A percentile compares a stretch with the other conserved stretches of the same genome.
These are phyloP conservation scores for Aspergillus ostianus DNA, from an alignment of 495 filamentous ascomycete genomes.

Conservation along the genomic window DNA sequence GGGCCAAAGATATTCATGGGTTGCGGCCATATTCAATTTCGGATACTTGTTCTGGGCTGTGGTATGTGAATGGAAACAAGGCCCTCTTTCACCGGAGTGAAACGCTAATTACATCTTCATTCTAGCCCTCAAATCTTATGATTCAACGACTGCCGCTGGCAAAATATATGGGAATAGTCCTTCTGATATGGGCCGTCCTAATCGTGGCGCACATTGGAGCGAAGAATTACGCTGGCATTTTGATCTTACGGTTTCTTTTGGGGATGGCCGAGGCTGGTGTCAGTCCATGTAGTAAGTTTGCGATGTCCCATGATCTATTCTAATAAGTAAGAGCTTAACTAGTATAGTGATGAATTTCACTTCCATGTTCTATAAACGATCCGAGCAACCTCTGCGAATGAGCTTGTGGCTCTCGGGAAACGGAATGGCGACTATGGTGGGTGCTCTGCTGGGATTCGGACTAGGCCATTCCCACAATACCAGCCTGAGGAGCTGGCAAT, in stretches of 20 bases:
- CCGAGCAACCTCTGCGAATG: conserved; percentile 61
- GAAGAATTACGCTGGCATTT: conserved; percentile 54
- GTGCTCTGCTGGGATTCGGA: conserved; percentile 53
- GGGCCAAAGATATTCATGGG: conserved; percentile 56
- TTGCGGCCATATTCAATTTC: conserved; percentile 51
- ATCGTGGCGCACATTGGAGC: conserved; percentile 57
- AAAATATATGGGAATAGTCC: conserved; percentile 58
- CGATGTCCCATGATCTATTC: not conserved
- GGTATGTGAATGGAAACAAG: not conserved
- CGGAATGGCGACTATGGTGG: conserved; percentile 53
- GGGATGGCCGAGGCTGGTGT: conserved; percentile 65
- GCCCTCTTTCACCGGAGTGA: not conserved
- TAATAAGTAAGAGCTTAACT: conserved; percentile 1
- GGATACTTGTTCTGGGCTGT: conserved; percentile 52
- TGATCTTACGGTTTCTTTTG: conserved; percentile 58
- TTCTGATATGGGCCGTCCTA: conserved; percentile 57
- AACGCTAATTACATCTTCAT: not conserved
- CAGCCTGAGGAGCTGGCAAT: conserved; percentile 50
- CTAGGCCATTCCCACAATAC: conserved; percentile 47
- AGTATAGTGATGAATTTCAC: conserved; percentile 51
- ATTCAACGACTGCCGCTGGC: conserved; percentile 56
- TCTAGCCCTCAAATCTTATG: conserved; percentile 45
- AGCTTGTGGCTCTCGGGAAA: conserved; percentile 66
- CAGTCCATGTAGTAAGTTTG: conserved; percentile 42
- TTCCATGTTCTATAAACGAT: conserved; percentile 67